Evolutionary conservation across 257 asterid genomes (phyloP).

Genomic region (Salvia splendens): DNA sequence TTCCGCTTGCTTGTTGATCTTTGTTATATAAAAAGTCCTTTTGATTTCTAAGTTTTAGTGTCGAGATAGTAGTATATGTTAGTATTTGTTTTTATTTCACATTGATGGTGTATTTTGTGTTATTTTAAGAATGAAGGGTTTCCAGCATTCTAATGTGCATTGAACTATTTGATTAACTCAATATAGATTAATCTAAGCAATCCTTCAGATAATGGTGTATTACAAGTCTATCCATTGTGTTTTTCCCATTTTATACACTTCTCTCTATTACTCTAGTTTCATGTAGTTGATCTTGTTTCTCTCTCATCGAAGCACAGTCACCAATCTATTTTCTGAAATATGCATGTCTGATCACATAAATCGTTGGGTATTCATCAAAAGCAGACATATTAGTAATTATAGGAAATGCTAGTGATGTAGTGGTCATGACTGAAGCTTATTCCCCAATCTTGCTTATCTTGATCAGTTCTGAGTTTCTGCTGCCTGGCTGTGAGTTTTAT

Average conservation of each 20-base stretch:
- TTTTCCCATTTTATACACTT: neutral
- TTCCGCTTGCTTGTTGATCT: neutral
- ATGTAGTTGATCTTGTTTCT: neutral
- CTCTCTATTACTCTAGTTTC: slow-evolving; percentile 9
- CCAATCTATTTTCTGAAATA: slow-evolving; percentile 3
- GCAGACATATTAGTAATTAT: neutral
- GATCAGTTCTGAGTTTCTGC: slow-evolving; percentile 9
- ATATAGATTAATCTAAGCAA: neutral
- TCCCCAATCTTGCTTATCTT: neutral
- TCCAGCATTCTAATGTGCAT: neutral
- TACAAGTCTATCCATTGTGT: neutral
- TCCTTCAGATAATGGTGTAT: neutral
- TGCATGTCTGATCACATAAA: neutral
- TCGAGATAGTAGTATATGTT: slow-evolving; percentile 1
- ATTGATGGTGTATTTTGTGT: neutral
- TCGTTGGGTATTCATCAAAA: neutral
- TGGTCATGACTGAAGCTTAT: slow-evolving; percentile 13
- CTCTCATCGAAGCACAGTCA: neutral
- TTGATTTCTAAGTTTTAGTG: slow-evolving; percentile 3
- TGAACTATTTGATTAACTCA: neutral
- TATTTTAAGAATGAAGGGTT: neutral
- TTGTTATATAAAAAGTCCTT: neutral
- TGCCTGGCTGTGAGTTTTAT: neutral
- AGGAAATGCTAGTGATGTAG: neutral
- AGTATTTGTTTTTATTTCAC: neutral